These are phyloP conservation scores for Neopestalotiopsis sp. DNA, from an alignment of 2,329 filamentous ascomycete species.

Conservation along the genomic window DNA sequence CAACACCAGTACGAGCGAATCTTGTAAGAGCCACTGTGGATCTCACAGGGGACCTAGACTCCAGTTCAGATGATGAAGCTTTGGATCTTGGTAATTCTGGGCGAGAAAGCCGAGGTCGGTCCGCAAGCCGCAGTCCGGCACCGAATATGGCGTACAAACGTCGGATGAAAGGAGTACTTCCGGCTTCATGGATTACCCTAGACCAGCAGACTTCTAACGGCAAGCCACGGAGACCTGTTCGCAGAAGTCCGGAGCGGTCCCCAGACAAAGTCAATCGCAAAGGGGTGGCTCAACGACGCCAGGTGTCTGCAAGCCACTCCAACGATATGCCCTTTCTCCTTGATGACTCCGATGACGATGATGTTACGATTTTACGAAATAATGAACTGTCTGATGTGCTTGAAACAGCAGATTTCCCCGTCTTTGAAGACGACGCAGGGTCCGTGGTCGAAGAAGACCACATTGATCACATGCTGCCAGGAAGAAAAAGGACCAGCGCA, in stretches of 20 bases:
- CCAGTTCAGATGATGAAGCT: conserved; percentile 22
- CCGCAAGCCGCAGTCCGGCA: conserved; percentile 35
- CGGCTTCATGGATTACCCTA: conserved; percentile 70
- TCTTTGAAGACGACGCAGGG: conserved; percentile 40
- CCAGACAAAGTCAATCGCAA: conserved; percentile 45
- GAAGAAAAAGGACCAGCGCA: conserved; percentile 45
- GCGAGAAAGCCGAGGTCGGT: conserved; percentile 39
- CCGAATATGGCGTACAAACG: conserved; percentile 13
- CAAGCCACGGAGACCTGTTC: conserved; percentile 33
- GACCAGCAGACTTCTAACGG: conserved; percentile 52
- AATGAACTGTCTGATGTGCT: conserved; percentile 21
- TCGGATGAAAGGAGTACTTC: conserved; percentile 64
- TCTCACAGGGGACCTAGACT: conserved; percentile 29
- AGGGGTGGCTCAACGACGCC: conserved; percentile 55
- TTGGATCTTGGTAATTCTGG: conserved; percentile 37
- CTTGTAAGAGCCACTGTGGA: conserved; percentile 28
- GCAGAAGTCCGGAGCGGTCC: conserved; percentile 38
- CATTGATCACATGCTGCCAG: conserved; percentile 56
- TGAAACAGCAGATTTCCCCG: conserved; percentile 20
- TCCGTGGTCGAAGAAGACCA: conserved; percentile 55
- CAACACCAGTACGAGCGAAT: conserved; percentile 31
- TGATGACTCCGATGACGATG: conserved; percentile 51
- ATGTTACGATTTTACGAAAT: conserved; percentile 27
- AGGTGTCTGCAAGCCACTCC: conserved; percentile 34
- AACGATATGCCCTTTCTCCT: conserved; percentile 45